Percentiles rank a stretch among this genome's conserved stretches.
Conservation (phyloP, 2,329 filamentous ascomycete species). For the Claviceps purpurea region DNA sequence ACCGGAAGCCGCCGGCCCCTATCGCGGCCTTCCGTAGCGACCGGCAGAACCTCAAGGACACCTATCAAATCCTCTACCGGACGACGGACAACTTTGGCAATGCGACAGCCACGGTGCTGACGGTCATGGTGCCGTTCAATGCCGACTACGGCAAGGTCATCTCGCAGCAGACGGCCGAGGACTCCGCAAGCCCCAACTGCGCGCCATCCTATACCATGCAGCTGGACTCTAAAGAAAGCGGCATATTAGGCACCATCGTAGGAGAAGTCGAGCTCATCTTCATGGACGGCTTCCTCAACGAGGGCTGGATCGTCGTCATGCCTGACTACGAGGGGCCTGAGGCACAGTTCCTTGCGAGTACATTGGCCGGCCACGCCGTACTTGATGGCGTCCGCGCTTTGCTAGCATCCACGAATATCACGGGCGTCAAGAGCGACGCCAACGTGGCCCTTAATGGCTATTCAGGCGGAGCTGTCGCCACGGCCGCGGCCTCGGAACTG, state of each 20-base stretch:
- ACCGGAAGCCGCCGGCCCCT: slow-evolving; percentile 5
- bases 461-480: slow-evolving; percentile 11
- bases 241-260: slow-evolving; percentile 23
- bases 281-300: slow-evolving; percentile 17
- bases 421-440: slow-evolving; percentile 18
- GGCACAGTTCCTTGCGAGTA: slow-evolving; percentile 27
- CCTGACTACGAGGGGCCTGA: slow-evolving; percentile 33
- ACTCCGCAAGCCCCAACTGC: slow-evolving; percentile 24
- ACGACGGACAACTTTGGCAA: slow-evolving; percentile 22
- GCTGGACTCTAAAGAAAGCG: slow-evolving; percentile 8
- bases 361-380: slow-evolving; percentile 26
- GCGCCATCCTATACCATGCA: slow-evolving; percentile 14
- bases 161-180: slow-evolving; percentile 28
- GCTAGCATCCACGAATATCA: slow-evolving; percentile 12
- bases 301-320: slow-evolving; percentile 36
- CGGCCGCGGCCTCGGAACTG: slow-evolving; percentile 3
- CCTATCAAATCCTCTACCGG: slow-evolving; percentile 25
- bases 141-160: slow-evolving; percentile 18
- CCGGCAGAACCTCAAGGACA: slow-evolving; percentile 8
- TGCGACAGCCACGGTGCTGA: slow-evolving; percentile 23
- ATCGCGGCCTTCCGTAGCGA: slow-evolving; percentile 8
- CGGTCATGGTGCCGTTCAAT: slow-evolving; percentile 23
- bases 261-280: slow-evolving; percentile 12
- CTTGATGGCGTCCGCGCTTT: slow-evolving; percentile 31
- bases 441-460: slow-evolving; percentile 30